Conservation (phyloP, 2,329 filamentous ascomycete genomes). For the Beauveria sp. region DNA sequence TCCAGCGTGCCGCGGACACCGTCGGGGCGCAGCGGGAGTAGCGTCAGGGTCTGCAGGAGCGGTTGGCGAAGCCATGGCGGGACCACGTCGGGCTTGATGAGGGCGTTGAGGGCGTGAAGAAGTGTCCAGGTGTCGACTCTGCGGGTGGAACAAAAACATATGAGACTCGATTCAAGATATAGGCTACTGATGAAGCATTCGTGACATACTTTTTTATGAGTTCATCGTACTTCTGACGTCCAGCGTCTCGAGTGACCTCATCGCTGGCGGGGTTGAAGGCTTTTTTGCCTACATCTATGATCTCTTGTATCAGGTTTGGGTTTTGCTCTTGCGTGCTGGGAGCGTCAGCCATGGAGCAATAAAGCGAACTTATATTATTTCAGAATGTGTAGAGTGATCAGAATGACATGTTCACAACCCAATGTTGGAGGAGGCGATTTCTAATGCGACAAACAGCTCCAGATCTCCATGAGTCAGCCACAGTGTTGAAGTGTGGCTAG, state of each 20-base stretch:
- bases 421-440: not conserved
- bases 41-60: constrained; percentile 49
- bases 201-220: constrained; percentile 39
- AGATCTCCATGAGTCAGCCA: not conserved
- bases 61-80: constrained; percentile 52
- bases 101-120: constrained; percentile 52
- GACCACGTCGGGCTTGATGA: constrained; percentile 53
- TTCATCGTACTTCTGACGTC: constrained; percentile 34
- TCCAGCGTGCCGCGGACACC: constrained; percentile 63
- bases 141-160: not conserved
- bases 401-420: not conserved
- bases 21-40: constrained; percentile 51
- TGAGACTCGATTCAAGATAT: not conserved
- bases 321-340: constrained; percentile 15
- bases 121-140: constrained; percentile 41
- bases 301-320: constrained; percentile 25
- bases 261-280: constrained; percentile 40
- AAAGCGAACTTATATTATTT: not conserved
- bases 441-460: not conserved
- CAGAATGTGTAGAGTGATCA: not conserved
- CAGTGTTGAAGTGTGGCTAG: not conserved
- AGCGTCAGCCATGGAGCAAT: constrained; percentile 20
- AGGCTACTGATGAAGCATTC: not conserved
- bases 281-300: constrained; percentile 34
- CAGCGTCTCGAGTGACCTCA: constrained; percentile 25